phyloP scores from a whole-genome alignment of 2,329 filamentous ascomycete species.

The Xylaria digitata region DNA sequence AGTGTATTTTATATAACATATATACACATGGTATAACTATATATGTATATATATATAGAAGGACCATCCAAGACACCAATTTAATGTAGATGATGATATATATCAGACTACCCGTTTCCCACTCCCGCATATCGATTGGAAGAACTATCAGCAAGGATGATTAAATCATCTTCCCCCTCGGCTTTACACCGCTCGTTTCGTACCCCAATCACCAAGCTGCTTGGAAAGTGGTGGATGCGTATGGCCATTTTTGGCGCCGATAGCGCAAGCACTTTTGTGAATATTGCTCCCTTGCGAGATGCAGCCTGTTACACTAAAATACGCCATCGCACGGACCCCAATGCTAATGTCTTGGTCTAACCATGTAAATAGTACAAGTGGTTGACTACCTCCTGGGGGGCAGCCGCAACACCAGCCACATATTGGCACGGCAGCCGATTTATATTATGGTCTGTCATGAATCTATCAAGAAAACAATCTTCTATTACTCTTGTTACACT shows the following conservation, averaged over 20 bases:
- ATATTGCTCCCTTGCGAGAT: neutral
- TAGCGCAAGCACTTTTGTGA: constrained; percentile 26
- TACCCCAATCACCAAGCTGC: constrained; percentile 11
- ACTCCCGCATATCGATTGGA: neutral
- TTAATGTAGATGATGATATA: neutral
- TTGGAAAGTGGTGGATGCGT: constrained; percentile 11
- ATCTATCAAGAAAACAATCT: neutral
- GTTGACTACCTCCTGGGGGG: no score
- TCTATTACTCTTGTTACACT: neutral
- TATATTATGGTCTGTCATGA: no score
- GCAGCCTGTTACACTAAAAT: neutral
- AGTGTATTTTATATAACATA: neutral
- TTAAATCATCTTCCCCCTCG: constrained; percentile 8
- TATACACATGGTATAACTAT: no score
- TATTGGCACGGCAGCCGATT: neutral
- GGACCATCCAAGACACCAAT: neutral
- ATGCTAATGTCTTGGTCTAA: neutral
- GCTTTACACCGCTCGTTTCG: constrained; percentile 43
- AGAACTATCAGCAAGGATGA: neutral
- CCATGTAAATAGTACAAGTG: neutral
- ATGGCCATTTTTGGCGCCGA: constrained; percentile 24
- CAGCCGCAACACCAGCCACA: constrained; percentile 10
- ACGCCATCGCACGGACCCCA: constrained; percentile 2
- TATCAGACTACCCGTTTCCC: neutral
- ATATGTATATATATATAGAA: neutral